Base-by-base conservation (phyloP, 108 stramenopile genomes). In the Halocafeteria seosinensis region DNA sequence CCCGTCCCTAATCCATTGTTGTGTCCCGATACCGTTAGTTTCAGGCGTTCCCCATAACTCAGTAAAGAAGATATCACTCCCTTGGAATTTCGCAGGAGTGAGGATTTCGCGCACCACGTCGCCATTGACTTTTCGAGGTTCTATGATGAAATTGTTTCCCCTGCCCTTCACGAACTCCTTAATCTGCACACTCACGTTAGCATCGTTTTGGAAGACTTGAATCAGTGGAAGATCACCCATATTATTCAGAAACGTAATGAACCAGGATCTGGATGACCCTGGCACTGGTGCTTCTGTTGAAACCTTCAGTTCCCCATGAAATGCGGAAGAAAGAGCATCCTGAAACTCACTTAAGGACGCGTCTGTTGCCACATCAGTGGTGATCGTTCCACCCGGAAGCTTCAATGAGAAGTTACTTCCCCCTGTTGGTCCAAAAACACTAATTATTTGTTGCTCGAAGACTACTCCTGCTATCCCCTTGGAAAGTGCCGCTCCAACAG, bases 71-170 rank as follows among this genome's bases (percentile, higher is more conserved):
- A 81, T 13, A 65, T 89, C 88, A 0, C 38, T 50, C 33, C 80
- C 83, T 11, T 58, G 61, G 50, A 85, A 84, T 57, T 77, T 85
- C 0, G 58, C 61, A n/a, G 73, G 63, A 0, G 82, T 62, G 1
- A 71, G 68, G 6, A 89, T 68, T 38, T 87, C 85, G 26, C 69
- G 71, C 8, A 89, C 69, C 1, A 76, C 73, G 0, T 68, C 52
- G 34, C 88, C 88, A 30, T 82, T 76, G 27, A 83, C 78, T 34
- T 78, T 83, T 27, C 85, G 82, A 35, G 88, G 86, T 66, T 85
- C 83, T 58, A 89, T 85, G 30, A 50, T 77, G 62, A 89, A 87
- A 70, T 87, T 74, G 62, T 89, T 89, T 8, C 70, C 71, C 42
- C 78, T 74, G 3, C 86, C 88, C 47, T 80, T 66, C 47, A 87